Percentiles rank a stretch among this genome's conserved stretches.
These are phyloP conservation scores for Kalanchoe fedtschenkoi DNA, from an alignment of 164 flowering plant species.

Conservation along the genomic window DNA sequence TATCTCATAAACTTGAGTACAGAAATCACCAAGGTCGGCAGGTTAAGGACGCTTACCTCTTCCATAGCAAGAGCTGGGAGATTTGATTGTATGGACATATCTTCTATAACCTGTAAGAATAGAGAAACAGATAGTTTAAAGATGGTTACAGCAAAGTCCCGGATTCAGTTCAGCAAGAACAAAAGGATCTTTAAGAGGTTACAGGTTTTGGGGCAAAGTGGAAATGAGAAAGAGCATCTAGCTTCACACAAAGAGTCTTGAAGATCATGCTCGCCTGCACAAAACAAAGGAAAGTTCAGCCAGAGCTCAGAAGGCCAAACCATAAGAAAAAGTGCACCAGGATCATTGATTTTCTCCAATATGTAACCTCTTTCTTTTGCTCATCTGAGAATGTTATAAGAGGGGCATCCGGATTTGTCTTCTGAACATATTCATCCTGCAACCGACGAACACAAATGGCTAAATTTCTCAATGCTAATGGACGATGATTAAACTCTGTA, in stretches of 20 bases:
- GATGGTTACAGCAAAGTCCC: not conserved
- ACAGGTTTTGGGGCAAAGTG: constrained; percentile 96
- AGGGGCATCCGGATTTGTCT: constrained; percentile 49
- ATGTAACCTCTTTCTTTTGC: constrained; percentile 65
- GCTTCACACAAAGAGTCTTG: constrained; percentile 65
- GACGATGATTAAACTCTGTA: no score
- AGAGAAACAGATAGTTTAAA: not conserved
- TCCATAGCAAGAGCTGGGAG: constrained; percentile 94
- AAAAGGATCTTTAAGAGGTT: constrained; percentile 14
- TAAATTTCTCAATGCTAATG: not conserved
- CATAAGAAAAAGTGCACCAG: no score
- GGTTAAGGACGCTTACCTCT: constrained; percentile 43
- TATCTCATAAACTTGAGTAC: not conserved
- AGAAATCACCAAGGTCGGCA: not conserved
- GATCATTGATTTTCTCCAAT: not conserved
- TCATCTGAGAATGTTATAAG: constrained; percentile 64
- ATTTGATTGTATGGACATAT: constrained; percentile 78
- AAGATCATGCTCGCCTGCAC: constrained; percentile 61
- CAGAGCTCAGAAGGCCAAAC: constrained; percentile 1
- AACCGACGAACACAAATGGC: constrained; percentile 6
- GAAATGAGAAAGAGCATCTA: constrained; percentile 95
- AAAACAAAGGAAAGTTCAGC: constrained; percentile 9
- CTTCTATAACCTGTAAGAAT: constrained; percentile 69
- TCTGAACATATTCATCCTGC: constrained; percentile 81
- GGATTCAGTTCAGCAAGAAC: not conserved